phyloP scores from a whole-genome alignment of 2,329 filamentous ascomycete genomes.

The Gaeumannomyces tritici region DNA sequence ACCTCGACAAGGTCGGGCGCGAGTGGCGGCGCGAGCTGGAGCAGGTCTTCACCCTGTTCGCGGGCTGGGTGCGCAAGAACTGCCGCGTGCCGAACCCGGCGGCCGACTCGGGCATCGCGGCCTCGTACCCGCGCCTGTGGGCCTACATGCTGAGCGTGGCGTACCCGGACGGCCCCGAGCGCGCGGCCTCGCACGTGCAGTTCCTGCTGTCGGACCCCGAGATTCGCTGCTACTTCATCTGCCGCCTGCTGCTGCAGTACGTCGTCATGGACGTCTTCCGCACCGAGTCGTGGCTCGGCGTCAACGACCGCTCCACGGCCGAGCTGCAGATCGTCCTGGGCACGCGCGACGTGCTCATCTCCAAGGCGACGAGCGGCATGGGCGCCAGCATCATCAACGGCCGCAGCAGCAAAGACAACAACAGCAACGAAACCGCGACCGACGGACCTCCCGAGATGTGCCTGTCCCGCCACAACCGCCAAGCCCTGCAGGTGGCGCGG shows the following conservation, averaged over 20 bases:
- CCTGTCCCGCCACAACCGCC: conserved; percentile 17
- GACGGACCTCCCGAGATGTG: neutral
- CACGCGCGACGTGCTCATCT: neutral
- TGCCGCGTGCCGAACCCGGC: conserved; percentile 5
- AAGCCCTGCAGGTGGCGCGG: conserved; percentile 24
- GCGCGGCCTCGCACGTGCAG: conserved; percentile 20
- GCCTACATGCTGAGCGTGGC: conserved; percentile 24
- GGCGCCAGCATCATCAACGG: too few species aligned
- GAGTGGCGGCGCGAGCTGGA: conserved; percentile 9
- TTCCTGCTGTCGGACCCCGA: conserved; percentile 20
- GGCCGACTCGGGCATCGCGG: conserved; percentile 3
- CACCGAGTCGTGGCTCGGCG: conserved; percentile 20
- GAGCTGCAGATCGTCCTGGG: neutral
- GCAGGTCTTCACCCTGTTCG: conserved; percentile 10
- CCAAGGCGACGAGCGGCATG: neutral
- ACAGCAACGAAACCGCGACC: too few species aligned
- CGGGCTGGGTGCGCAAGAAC: conserved; percentile 9
- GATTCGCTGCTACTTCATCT: conserved; percentile 24
- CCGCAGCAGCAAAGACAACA: neutral
- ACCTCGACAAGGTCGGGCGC: conserved; percentile 5
- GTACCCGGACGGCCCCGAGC: conserved; percentile 13
- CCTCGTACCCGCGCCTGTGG: conserved; percentile 18
- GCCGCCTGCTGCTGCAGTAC: conserved; percentile 26
- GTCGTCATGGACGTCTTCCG: conserved; percentile 23
- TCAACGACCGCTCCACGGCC: neutral